Conservation (phyloP, 495 filamentous ascomycete genomes). For the Daldinia vernicosa region DNA sequence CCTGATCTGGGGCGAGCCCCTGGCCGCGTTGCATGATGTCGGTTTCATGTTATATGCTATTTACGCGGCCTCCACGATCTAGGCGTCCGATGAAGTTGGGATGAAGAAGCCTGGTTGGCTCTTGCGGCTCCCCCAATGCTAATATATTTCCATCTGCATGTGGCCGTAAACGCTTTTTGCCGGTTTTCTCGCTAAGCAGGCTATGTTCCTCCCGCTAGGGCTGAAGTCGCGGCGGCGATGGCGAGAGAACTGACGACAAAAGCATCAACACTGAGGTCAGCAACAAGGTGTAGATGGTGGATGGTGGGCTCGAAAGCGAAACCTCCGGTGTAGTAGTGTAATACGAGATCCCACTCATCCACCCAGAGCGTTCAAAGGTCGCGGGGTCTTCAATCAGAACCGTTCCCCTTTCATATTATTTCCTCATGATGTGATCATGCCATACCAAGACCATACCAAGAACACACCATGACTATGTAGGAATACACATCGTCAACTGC, state of each 20-base stretch:
- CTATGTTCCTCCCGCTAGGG: constrained; percentile 7
- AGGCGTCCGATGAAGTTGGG: neutral
- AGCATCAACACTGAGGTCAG: constrained; percentile 30
- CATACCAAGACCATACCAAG: neutral
- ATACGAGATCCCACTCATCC: neutral
- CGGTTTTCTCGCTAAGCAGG: constrained; percentile 24
- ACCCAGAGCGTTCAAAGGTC: constrained; percentile 1
- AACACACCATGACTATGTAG: no score
- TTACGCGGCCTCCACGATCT: constrained; percentile 32
- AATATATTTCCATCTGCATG: constrained; percentile 29
- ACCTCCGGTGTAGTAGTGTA: neutral
- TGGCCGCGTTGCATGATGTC: constrained; percentile 7
- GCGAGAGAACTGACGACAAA: constrained; percentile 39
- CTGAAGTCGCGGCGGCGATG: constrained; percentile 20
- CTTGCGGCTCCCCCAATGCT: constrained; percentile 20
- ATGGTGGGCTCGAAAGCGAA: neutral
- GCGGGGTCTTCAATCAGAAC: neutral
- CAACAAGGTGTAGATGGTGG: neutral
- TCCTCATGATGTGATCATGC: neutral
- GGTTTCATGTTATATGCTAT: constrained; percentile 34
- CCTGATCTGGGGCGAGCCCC: constrained; percentile 23
- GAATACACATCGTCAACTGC: no score
- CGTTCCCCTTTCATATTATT: constrained; percentile 9
- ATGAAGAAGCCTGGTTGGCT: constrained; percentile 20
- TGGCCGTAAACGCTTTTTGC: constrained; percentile 29